Evolutionary conservation across 306 rosid species (phyloP).

Genomic region (Lathyrus tuberosus): DNA sequence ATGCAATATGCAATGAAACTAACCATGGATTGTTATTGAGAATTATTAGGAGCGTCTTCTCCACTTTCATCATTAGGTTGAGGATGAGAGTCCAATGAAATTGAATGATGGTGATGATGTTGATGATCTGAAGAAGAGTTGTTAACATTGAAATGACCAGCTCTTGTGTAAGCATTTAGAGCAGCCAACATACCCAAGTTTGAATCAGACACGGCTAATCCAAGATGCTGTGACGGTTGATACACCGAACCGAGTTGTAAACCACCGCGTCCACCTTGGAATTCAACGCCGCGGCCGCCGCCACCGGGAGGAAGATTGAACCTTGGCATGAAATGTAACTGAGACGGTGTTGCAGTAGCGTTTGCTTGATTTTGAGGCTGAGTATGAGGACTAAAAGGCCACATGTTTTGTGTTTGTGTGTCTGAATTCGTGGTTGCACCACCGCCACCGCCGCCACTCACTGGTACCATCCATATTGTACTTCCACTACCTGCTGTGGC

Average conservation of each 20-base stretch:
- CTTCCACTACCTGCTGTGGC: conserved; percentile 58
- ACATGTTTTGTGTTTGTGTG: conserved; percentile 64
- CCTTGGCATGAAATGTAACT: conserved; percentile 75
- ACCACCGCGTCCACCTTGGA: conserved; percentile 55
- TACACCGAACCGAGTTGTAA: conserved; percentile 78
- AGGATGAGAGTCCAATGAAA: conserved; percentile 1
- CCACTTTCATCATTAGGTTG: conserved; percentile 56
- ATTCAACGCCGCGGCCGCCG: conserved; percentile 48
- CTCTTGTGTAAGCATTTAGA: conserved; percentile 76
- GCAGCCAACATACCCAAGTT: conserved; percentile 90
- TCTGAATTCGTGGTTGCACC: conserved; percentile 51
- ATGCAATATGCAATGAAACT: conserved; percentile 35
- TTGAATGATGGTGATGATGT: conserved; percentile 30
- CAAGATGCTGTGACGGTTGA: conserved; percentile 70
- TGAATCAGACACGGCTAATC: conserved; percentile 72
- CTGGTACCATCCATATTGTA: conserved; percentile 92
- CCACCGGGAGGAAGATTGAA: conserved; percentile 57
- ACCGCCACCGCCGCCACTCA: conserved; percentile 42
- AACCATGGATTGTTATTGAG: conserved; percentile 60
- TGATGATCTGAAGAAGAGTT: conserved; percentile 50
- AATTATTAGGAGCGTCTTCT: conserved; percentile 67
- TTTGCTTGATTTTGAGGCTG: not conserved
- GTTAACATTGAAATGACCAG: conserved; percentile 51
- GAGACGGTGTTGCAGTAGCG: not conserved
- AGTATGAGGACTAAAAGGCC: conserved; percentile 54